phyloP scores from a whole-genome alignment of 352 stramenopile species.

The Poterioochromonas sp. region DNA sequence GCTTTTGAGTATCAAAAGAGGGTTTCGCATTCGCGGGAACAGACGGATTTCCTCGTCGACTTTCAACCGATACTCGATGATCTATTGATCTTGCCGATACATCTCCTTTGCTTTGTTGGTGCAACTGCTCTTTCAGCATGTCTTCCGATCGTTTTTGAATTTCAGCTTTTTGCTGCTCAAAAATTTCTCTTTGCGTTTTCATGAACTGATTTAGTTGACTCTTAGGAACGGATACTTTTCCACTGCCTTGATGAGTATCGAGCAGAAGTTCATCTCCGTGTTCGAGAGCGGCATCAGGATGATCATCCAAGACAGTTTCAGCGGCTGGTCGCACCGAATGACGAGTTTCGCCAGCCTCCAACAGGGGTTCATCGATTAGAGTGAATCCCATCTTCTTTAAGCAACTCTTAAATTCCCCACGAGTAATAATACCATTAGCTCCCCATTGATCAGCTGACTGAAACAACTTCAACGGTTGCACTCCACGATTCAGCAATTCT shows the following conservation, averaged over 20 bases:
- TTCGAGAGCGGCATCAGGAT: neutral
- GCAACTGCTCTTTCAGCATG: neutral
- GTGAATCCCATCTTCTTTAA: constrained; percentile 48
- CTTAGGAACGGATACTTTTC: neutral
- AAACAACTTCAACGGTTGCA: constrained; percentile 27
- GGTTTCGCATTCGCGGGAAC: neutral
- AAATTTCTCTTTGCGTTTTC: neutral
- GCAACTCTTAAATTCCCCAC: constrained; percentile 45
- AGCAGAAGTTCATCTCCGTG: neutral
- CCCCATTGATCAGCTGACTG: constrained; percentile 35
- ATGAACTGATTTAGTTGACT: neutral
- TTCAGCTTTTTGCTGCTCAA: constrained; percentile 4
- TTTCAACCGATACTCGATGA: neutral
- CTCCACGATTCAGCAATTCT: constrained; percentile 32
- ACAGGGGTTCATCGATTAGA: constrained; percentile 45
- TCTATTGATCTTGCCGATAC: too few species aligned
- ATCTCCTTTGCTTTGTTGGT: neutral
- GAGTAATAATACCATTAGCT: constrained; percentile 38
- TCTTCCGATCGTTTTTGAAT: neutral
- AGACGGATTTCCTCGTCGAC: neutral
- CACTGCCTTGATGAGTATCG: neutral
- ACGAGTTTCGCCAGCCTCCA: neutral
- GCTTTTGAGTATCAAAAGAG: neutral
- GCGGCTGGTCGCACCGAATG: neutral
- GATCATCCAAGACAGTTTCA: neutral